Conservation (phyloP, 768 basidiomycete species). For the Collybiopsis luxurians region DNA sequence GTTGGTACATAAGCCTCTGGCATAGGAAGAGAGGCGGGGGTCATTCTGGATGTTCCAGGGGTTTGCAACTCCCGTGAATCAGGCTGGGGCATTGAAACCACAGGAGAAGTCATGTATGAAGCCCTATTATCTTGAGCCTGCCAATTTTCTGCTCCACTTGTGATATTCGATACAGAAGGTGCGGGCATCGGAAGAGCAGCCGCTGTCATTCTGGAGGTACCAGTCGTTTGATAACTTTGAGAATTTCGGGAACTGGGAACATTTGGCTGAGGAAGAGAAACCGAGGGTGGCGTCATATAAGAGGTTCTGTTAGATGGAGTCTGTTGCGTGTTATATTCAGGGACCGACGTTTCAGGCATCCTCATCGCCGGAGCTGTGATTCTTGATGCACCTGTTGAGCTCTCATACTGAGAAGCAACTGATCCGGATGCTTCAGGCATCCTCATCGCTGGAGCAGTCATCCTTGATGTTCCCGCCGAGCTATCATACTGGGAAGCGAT, state of each 20-base stretch:
- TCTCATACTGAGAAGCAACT: not conserved
- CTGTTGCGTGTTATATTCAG: not conserved
- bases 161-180: no score
- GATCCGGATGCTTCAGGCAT: not conserved
- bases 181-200: not conserved
- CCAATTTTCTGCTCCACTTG: no score
- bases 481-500: not conserved
- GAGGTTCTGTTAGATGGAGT: not conserved
- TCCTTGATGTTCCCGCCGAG: not conserved
- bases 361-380: conserved; percentile 1
- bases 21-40: no score
- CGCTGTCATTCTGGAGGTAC: not conserved
- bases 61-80: no score
- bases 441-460: not conserved
- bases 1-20: no score
- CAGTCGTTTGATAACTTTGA: not conserved
- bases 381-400: not conserved
- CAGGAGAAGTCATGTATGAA: not conserved
- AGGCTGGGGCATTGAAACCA: not conserved
- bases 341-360: not conserved
- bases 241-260: no score
- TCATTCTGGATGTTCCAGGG: no score
- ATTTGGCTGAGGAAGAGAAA: no score
- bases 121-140: not conserved
- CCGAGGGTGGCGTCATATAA: no score